These are phyloP conservation scores for Sparassis latifolia DNA, from an alignment of 1,284 basidiomycete genomes.

Conservation along the genomic window DNA sequence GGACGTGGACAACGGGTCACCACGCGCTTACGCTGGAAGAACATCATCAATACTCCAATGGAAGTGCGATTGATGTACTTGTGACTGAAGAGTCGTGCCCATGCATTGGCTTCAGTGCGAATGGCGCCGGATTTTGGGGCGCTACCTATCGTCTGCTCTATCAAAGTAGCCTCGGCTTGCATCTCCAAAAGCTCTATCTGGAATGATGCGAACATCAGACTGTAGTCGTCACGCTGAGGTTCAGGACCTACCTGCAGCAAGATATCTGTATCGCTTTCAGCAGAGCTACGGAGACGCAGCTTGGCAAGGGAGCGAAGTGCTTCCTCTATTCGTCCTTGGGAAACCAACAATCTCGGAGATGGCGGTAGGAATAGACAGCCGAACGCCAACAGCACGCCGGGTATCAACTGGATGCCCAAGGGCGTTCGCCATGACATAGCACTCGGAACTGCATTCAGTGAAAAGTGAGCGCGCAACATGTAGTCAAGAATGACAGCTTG, in stretches of 20 bases:
- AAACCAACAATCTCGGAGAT: constrained; percentile 63
- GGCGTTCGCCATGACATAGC: constrained; percentile 74
- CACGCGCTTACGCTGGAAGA: constrained; percentile 63
- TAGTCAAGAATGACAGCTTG: background rate
- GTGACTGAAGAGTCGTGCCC: constrained; percentile 47
- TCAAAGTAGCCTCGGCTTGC: constrained; percentile 52
- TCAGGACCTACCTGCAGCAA: constrained; percentile 43
- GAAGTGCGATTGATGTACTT: constrained; percentile 54
- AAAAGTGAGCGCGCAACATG: background rate
- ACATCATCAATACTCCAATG: constrained; percentile 68
- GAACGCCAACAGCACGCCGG: constrained; percentile 57
- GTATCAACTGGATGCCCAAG: constrained; percentile 64
- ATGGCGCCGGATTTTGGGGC: constrained; percentile 19
- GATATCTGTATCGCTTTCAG: constrained; percentile 38
- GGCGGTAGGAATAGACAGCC: constrained; percentile 65
- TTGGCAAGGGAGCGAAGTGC: constrained; percentile 39
- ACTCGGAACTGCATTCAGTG: constrained; percentile 35
- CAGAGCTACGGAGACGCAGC: constrained; percentile 38
- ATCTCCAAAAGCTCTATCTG: constrained; percentile 72
- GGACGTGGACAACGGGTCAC: background rate
- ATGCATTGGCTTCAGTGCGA: constrained; percentile 37
- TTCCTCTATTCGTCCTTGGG: constrained; percentile 44
- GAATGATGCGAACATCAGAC: background rate
- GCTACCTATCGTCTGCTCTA: constrained; percentile 27
- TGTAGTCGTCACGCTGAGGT: background rate